These are phyloP conservation scores for Pugionium cornutum DNA, from an alignment of 345 rosid genomes.

Conservation along the genomic window DNA sequence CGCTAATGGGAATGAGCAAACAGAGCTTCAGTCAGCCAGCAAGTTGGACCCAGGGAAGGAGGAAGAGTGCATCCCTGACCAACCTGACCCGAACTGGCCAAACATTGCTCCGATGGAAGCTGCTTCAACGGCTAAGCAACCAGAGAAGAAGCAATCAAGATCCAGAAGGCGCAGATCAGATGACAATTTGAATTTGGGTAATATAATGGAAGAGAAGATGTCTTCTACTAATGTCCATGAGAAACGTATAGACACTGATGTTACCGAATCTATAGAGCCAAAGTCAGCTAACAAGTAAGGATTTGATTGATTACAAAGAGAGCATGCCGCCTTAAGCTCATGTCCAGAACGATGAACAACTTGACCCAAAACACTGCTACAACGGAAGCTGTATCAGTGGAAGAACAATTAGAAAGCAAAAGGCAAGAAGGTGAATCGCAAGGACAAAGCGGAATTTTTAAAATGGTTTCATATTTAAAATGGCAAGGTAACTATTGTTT, in stretches of 20 bases:
- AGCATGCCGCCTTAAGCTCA: not conserved
- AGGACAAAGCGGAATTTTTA: conserved; percentile 1
- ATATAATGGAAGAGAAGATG: conserved; percentile 14
- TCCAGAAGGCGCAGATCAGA: conserved; percentile 29
- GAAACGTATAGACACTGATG: conserved; percentile 5
- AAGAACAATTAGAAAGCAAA: not conserved
- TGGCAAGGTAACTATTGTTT: too few species aligned
- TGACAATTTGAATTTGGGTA: not conserved
- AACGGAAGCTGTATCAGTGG: conserved; percentile 10
- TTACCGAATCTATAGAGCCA: conserved; percentile 6
- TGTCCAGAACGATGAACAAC: not conserved
- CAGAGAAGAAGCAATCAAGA: conserved; percentile 13
- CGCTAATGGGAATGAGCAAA: conserved; percentile 14
- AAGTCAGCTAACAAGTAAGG: not conserved
- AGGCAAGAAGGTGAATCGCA: conserved; percentile 5
- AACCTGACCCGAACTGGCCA: conserved; percentile 5
- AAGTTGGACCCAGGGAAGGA: not conserved
- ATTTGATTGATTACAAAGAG: conserved; percentile 4
- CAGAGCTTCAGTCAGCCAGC: not conserved
- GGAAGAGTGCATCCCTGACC: conserved; percentile 13
- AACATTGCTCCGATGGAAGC: conserved; percentile 17
- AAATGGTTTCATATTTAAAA: not conserved
- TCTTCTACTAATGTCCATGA: conserved; percentile 15
- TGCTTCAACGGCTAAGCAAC: conserved; percentile 12
- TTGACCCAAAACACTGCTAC: not conserved